Base-by-base conservation (phyloP, 2,329 filamentous ascomycete species). In the Colletotrichum coccodes region DNA sequence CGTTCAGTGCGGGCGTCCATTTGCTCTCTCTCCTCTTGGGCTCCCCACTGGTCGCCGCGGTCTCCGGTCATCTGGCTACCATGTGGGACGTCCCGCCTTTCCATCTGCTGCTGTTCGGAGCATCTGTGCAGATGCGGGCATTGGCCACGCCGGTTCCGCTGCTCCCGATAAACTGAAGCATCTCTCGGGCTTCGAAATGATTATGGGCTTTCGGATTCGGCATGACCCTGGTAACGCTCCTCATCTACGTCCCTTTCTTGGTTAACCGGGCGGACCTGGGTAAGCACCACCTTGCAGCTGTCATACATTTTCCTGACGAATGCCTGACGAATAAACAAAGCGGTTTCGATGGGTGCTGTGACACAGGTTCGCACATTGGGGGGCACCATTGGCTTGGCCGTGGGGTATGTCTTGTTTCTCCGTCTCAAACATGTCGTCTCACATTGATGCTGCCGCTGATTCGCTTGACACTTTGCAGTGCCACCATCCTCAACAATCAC, bases 331-430 rank as follows among this genome's bases (percentile, higher is more conserved):
- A 65, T 53, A 9, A 47, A 23, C 42, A 52, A 49, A 78, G 79
- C 75, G 8, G 77, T 81, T 47, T 75, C 74, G 0, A 76, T 81
- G 73, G 79, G 80, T 14, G 75, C 77, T 6, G 72, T 78, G 7
- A 80, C 80, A 5, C 80, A 82, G 64, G 74, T 80, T 38, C 77
- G 81, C 40, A 78, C 79, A 28, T 75, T 82, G 2, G 79, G 80
- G 1, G 80, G 78, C 2, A 77, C 78, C 2, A 75, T 83, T 49
- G 78, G 75, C 7, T 72, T 82, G 7, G 79, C 81, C 1, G 75
- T 80, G 7, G 75, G 77, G 58, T 77, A 75, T 30, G 73, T 23
- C 28, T 56, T 44, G 47, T 42, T 59, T 49, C 40, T 47, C 49
- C 21, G n/a, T 56, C 12, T 36, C 56, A 50, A 56, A 56, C 42